Evolutionary conservation across 495 filamentous ascomycete genomes (phyloP), one percentile per base, ranked within the genome.

Genomic region (Penicillium salamii): DNA sequence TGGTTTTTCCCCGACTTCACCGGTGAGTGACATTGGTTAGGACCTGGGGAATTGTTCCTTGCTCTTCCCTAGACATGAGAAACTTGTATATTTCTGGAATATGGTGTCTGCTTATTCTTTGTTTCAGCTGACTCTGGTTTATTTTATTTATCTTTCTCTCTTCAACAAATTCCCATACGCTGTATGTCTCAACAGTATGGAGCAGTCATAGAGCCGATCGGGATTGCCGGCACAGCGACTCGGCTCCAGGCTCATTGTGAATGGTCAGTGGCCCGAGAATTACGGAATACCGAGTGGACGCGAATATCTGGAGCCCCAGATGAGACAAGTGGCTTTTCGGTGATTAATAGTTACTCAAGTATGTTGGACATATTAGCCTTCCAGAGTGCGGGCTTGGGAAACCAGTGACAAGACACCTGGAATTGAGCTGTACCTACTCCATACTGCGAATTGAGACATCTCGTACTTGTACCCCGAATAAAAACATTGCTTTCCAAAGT

Each of bases 11-110:
- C 61, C 58, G 52, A 55, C 49, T 61, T 61, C 58, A 58, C 61
- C 61, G 61, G 61, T 63, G 61, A 63, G 54, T 58, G 24, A 63
- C 58, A 52, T 35, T 24, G 60, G 60, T 41, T 63, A 49, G 57
- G 42, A 45, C 50, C 29, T 33, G 42, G 49, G 43, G 50, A 52
- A n/a, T n/a, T n/a, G n/a, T n/a, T n/a, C n/a, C n/a, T n/a, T n/a
- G n/a, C n/a, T n/a, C n/a, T n/a, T n/a, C n/a, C n/a, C n/a, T n/a
- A n/a, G n/a, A n/a, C n/a, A n/a, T 36, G 46, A 47, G 47, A 36
- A 54, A 26, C 23, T 3, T 4, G 23, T 26, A 26, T 8, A 3
- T 35, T 34, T 46, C 6, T 17, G 21, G 15, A 37, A 37, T 4
- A 36, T 36, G 20, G 23, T 26, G 23, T 26, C 23, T 8, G 23